phyloP scores from a whole-genome alignment of 495 filamentous ascomycete species.

The Umbilicaria muhlenbergii region DNA sequence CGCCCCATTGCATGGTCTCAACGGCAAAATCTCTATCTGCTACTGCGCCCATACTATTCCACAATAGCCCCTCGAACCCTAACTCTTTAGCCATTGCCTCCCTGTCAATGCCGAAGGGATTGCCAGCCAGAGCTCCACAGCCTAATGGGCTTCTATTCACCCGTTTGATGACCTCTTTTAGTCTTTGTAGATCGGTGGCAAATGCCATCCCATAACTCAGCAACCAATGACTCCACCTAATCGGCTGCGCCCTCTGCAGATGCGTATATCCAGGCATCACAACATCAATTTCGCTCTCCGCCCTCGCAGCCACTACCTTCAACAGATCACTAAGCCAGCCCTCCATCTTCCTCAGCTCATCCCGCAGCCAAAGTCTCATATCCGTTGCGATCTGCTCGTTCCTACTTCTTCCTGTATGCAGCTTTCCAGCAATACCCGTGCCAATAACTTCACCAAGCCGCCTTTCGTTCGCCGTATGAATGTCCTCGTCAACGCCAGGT shows the following conservation, averaged over 20 bases:
- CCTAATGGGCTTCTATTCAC: slow-evolving; percentile 73
- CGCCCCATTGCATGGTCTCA: slow-evolving; percentile 82
- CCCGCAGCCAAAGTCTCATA: slow-evolving; percentile 74
- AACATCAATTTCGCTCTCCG: slow-evolving; percentile 62
- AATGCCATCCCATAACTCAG: slow-evolving; percentile 67
- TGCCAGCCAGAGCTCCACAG: slow-evolving; percentile 78
- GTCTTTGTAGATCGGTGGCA: slow-evolving; percentile 58
- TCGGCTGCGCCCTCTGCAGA: slow-evolving; percentile 79
- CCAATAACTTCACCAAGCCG: slow-evolving; percentile 81
- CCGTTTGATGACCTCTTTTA: slow-evolving; percentile 56
- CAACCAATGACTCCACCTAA: slow-evolving; percentile 81
- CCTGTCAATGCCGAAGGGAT: slow-evolving; percentile 83
- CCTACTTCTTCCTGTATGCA: slow-evolving; percentile 81
- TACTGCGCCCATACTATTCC: slow-evolving; percentile 74
- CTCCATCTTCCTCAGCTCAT: slow-evolving; percentile 60
- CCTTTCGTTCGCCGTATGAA: slow-evolving; percentile 90
- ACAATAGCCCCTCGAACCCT: slow-evolving; percentile 66
- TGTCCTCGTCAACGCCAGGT: slow-evolving; percentile 49
- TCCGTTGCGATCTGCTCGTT: slow-evolving; percentile 94
- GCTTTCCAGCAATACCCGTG: slow-evolving; percentile 71
- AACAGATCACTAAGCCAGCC: slow-evolving; percentile 52
- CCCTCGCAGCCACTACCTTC: slow-evolving; percentile 52
- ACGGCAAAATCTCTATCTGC: slow-evolving; percentile 80
- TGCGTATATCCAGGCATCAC: slow-evolving; percentile 66
- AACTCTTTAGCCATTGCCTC: slow-evolving; percentile 76